Conservation (phyloP, 805 yeast species). For the Candida jianshihensis region DNA sequence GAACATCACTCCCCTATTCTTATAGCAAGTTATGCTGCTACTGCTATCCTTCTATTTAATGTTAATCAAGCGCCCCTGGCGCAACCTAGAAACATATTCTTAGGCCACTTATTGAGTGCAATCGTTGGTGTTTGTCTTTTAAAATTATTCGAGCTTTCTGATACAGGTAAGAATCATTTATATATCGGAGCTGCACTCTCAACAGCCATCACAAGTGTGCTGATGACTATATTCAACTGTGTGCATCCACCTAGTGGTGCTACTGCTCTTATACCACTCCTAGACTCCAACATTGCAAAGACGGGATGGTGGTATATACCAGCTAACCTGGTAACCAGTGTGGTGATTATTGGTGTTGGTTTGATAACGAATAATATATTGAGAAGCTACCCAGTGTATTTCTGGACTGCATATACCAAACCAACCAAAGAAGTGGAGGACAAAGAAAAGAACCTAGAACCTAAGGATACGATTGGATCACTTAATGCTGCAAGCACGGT, state of each 20-base stretch:
- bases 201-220: constrained; percentile 46
- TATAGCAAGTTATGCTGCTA: constrained; percentile 56
- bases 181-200: constrained; percentile 55
- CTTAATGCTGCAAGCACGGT: no score
- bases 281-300: constrained; percentile 35
- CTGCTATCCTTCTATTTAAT: constrained; percentile 54
- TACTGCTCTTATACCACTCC: constrained; percentile 50
- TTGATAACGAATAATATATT: constrained; percentile 46
- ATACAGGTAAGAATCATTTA: constrained; percentile 36
- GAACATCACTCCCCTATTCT: constrained; percentile 37
- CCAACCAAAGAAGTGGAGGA: background rate
- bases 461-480: no score
- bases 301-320: constrained; percentile 68
- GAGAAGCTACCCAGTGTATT: constrained; percentile 47
- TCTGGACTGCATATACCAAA: constrained; percentile 41
- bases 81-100: constrained; percentile 53
- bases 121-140: constrained; percentile 47
- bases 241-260: constrained; percentile 75
- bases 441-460: background rate
- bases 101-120: constrained; percentile 50
- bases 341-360: constrained; percentile 43
- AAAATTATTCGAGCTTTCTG: constrained; percentile 44
- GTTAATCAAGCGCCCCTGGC: constrained; percentile 50
- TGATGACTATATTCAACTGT: constrained; percentile 46
- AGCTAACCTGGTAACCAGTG: constrained; percentile 41